Conservation (phyloP, 345 rosid species). For the Citrus sp. region DNA sequence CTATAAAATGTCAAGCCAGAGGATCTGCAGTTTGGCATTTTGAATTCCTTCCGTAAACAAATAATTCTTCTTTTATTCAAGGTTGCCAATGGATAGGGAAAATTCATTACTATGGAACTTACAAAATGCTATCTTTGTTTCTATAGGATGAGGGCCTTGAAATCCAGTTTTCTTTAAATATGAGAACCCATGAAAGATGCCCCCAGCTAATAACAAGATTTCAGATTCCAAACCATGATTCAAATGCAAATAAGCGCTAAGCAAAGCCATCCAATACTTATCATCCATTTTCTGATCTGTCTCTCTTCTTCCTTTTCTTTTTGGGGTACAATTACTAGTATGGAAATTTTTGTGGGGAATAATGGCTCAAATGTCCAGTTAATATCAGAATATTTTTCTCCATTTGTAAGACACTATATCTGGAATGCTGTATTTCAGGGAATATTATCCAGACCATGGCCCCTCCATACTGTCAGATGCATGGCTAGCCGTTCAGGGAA, state of each 20-base stretch:
- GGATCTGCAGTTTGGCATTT: no score
- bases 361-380: not conserved
- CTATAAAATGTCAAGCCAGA: not conserved
- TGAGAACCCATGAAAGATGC: not conserved
- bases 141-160: no score
- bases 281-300: not conserved
- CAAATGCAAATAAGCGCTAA: not conserved
- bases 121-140: no score
- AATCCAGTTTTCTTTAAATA: no score
- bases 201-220: not conserved
- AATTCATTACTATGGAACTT: no score
- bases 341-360: not conserved
- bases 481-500: constrained; percentile 83
- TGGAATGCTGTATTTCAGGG: constrained; percentile 39
- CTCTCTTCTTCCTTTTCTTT: not conserved
- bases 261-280: not conserved
- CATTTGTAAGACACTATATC: not conserved
- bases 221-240: not conserved
- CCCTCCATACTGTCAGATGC: constrained; percentile 84
- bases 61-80: not conserved
- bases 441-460: constrained; percentile 53
- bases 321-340: not conserved
- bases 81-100: not conserved
- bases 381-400: not conserved
- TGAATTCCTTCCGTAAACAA: not conserved